Evolutionary conservation across 2,329 filamentous ascomycete species (phyloP).

Genomic region (Pseudogymnoascus sp.): DNA sequence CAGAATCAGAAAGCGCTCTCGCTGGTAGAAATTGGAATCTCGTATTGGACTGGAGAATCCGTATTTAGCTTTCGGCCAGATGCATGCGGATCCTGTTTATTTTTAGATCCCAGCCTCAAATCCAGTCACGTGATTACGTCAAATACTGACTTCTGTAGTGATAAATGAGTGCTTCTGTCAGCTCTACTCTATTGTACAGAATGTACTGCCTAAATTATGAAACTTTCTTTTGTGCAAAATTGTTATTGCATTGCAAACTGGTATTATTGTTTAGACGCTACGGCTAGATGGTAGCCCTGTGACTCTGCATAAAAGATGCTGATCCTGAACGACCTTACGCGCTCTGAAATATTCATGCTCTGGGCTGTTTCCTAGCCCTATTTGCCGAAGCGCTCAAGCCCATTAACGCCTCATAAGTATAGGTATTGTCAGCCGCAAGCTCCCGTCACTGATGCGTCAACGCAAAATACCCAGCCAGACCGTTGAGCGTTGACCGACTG

Average conservation of each 20-base stretch:
- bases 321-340: not conserved
- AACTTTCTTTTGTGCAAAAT: not conserved
- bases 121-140: not conserved
- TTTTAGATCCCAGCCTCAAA: conserved; percentile 3
- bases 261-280: not conserved
- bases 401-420: not conserved
- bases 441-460: not conserved
- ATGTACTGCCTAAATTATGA: not conserved
- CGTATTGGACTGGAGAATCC: not conserved
- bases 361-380: not conserved
- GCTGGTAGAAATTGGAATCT: not conserved
- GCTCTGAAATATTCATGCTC: not conserved
- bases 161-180: not conserved
- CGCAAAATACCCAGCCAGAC: not conserved
- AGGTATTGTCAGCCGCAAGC: not conserved
- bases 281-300: not conserved
- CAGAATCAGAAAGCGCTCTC: not conserved
- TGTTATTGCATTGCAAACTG: not conserved
- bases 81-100: conserved; percentile 4
- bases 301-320: not conserved
- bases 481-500: not conserved
- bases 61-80: conserved; percentile 4
- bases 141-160: not conserved
- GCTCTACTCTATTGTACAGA: not conserved
- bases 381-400: not conserved